Base-by-base conservation (phyloP, 2,329 filamentous ascomycete genomes). In the Trichothecium sympodiale region DNA sequence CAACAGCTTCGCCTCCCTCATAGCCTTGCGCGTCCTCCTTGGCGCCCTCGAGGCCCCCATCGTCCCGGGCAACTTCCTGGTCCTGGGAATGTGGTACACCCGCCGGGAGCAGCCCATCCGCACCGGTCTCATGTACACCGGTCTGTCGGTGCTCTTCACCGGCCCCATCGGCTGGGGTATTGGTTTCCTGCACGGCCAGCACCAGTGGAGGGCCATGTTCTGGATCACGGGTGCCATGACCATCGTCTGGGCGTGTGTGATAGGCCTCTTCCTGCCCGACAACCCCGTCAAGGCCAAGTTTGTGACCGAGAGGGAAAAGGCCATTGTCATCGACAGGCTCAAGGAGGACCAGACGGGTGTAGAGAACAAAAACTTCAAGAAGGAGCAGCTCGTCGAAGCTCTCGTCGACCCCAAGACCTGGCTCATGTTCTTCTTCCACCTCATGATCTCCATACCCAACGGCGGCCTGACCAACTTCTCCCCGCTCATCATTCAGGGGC, bases 401-500 rank as follows among this genome's bases (percentile, higher is more conserved):
- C 45, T 65, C 1, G 33, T 50, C 4, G 74, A 78, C 43, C 61
- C 70, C 0, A 76, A 78, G 52, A 73, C 71, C 0, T 78, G 72
- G 71, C 58, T 77, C 13, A 46, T 77, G 5, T 73, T 74, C 38
- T 41, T 74, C 1, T 60, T 76, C 16, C 59, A 64, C 8, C 39
- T 74, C 2, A 51, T 65, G 2, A 66, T 60, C 8, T 64, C 69
- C 46, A 73, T 74, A 2, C 70, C 72, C 4, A 77, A 74, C 36
- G 71, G 71, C 14, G 71, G 72, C 9, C 18, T 61, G 8, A 17
- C 42, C 36, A 25, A 48, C 43, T 49, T 49, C 4, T 42, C 49
- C 38, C 43, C 45, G 2, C 44, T 49, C 0, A 46, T 49, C 8
- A 49, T 49, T 5, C 48, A 55, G 18, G 52, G 62, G 0, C 57